Conservation (phyloP, 768 basidiomycete genomes). For the Lyophyllum decastes region DNA sequence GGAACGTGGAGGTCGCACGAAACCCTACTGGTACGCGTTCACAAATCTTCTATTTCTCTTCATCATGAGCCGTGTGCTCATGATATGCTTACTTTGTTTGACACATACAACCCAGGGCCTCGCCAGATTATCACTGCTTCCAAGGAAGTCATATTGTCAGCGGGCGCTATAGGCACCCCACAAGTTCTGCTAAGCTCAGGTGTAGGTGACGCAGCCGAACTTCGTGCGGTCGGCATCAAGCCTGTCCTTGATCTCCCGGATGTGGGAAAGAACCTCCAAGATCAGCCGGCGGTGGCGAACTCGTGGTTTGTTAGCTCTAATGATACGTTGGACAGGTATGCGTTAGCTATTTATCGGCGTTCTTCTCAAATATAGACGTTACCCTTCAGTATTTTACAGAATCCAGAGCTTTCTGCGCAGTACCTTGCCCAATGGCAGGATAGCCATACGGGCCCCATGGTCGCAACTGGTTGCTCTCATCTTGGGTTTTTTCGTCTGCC, state of each 20-base stretch:
- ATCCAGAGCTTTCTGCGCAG: conserved; percentile 7
- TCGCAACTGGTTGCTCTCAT: conserved; percentile 18
- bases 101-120: background rate
- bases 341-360: background rate
- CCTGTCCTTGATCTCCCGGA: conserved; percentile 22
- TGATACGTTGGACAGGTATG: conserved; percentile 14
- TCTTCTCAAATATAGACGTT: too few species aligned
- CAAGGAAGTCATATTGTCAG: conserved; percentile 53
- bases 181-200: conserved; percentile 32
- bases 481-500: conserved; percentile 22
- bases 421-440: conserved; percentile 21
- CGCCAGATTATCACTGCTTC: conserved; percentile 29
- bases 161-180: conserved; percentile 35
- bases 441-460: conserved; percentile 20
- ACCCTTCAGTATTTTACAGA: background rate
- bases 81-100: too few species aligned
- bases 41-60: background rate
- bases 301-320: conserved; percentile 25
- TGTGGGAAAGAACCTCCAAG: conserved; percentile 29
- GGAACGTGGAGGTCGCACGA: background rate
- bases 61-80: background rate
- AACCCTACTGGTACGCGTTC: background rate
- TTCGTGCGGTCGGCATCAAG: conserved; percentile 20
- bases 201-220: conserved; percentile 28
- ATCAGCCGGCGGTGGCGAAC: conserved; percentile 22